Conservation (phyloP, 192 early-diverging fungal genomes). For the Linnemannia hyalina region DNA sequence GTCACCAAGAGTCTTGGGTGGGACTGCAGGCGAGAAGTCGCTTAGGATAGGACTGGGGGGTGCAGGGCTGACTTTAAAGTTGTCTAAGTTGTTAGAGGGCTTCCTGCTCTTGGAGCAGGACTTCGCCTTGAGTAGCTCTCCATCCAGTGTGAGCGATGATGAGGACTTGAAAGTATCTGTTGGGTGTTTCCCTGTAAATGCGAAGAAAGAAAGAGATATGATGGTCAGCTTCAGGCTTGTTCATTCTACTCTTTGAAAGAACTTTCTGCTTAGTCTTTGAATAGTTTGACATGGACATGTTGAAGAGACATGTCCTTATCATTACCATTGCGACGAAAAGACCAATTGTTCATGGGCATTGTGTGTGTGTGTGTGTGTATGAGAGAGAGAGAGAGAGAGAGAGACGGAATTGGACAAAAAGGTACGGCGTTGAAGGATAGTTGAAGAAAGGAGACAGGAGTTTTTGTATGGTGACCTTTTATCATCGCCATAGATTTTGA, state of each 20-base stretch:
- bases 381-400: no score
- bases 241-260: no score
- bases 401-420: background rate
- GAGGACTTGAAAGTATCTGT: background rate
- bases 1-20: background rate
- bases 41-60: background rate
- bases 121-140: background rate
- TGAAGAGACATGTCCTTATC: background rate
- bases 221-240: no score
- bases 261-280: no score
- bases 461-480: background rate
- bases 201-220: no score
- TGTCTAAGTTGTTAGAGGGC: background rate
- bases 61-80: no score
- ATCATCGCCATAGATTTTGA: background rate
- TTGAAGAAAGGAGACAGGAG: background rate
- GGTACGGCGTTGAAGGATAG: background rate
- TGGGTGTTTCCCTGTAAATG: background rate
- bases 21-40: background rate
- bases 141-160: background rate
- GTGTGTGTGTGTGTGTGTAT: no score
- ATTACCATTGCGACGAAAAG: background rate
- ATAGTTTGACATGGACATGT: background rate
- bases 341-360: constrained; percentile 1
- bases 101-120: background rate